These are phyloP conservation scores for Pleurotus citrinopileatus DNA, from an alignment of 768 basidiomycete genomes.

Conservation along the genomic window DNA sequence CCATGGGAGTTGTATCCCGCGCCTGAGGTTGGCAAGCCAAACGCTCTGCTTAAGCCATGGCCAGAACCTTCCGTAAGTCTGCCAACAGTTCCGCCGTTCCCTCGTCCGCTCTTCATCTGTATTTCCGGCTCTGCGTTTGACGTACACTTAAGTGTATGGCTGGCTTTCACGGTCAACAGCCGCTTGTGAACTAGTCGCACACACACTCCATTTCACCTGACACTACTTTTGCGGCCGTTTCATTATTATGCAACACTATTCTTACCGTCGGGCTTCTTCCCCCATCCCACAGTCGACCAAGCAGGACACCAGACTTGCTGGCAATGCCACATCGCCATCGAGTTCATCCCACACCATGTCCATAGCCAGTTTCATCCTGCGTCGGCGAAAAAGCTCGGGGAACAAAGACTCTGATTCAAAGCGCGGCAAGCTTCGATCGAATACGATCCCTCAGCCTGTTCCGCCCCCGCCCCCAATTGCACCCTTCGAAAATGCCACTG, in stretches of 20 bases:
- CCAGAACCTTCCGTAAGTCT: conserved; percentile 6
- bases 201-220: neutral
- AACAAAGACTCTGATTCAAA: neutral
- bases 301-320: neutral
- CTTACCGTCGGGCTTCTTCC: neutral
- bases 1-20: conserved; percentile 34
- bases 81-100: too few species aligned
- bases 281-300: neutral
- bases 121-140: too few species aligned
- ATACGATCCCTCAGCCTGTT: conserved; percentile 4
- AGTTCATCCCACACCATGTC: conserved; percentile 1
- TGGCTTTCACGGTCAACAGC: too few species aligned
- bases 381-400: conserved; percentile 5
- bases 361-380: conserved; percentile 5
- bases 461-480: neutral
- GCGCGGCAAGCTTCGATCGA: neutral
- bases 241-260: neutral
- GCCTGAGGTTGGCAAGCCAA: conserved; percentile 8
- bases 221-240: neutral
- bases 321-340: neutral
- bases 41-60: conserved; percentile 4
- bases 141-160: too few species aligned
- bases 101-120: neutral
- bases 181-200: too few species aligned
- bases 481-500: neutral